These are phyloP conservation scores for Straminergon stramineum DNA, from an alignment of 225 moss, liverwort and hornwort genomes.

Conservation along the genomic window DNA sequence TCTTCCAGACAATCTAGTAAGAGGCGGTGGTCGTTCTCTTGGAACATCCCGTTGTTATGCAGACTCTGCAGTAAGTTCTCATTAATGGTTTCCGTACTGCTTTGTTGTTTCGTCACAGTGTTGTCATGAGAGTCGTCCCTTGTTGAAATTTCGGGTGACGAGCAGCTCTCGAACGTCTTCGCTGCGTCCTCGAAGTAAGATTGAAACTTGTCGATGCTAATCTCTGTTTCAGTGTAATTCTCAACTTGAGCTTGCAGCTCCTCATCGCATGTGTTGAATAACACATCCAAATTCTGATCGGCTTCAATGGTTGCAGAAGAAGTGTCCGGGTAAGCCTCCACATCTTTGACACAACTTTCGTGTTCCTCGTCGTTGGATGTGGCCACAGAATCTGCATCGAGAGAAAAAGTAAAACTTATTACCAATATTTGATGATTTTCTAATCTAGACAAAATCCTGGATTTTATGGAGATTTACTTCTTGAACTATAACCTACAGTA, in stretches of 20 bases:
- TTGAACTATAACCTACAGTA: background rate
- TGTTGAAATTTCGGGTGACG: background rate
- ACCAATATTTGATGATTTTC: background rate
- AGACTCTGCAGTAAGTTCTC: background rate
- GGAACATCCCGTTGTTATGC: background rate
- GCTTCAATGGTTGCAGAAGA: background rate
- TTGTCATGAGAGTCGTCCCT: background rate
- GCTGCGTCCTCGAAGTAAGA: background rate
- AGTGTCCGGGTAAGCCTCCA: background rate
- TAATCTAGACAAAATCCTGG: background rate
- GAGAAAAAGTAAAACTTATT: background rate
- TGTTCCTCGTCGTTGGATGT: background rate
- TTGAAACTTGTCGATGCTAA: background rate
- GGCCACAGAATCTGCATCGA: background rate
- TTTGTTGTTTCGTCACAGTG: background rate
- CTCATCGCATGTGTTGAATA: background rate
- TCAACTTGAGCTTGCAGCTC: background rate
- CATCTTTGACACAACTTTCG: background rate
- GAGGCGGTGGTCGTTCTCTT: slow-evolving; percentile 9
- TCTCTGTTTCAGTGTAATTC: background rate
- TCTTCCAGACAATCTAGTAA: slow-evolving; percentile 28
- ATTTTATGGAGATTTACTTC: background rate
- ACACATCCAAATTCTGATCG: background rate
- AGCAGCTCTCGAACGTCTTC: background rate
- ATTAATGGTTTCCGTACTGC: background rate